Conservation (phyloP, 352 stramenopile species). For the Pelagophyceae sp. region DNA sequence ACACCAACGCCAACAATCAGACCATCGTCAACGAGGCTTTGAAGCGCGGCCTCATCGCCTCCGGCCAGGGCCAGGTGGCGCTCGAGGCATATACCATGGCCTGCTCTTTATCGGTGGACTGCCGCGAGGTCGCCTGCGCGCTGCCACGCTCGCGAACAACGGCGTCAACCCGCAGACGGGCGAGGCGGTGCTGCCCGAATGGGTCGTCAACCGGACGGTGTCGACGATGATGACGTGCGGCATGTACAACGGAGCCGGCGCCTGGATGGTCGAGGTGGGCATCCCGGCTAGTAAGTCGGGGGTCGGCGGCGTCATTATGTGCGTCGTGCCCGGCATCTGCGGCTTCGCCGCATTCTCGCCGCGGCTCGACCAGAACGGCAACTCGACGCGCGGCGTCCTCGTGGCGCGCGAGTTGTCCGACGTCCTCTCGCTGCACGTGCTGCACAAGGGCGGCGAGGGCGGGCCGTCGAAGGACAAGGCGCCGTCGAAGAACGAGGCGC, state of each 20-base stretch:
- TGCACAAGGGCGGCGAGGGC: background rate
- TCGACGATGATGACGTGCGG: slow-evolving; percentile 38
- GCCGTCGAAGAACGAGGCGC: no score
- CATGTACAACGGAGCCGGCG: slow-evolving; percentile 43
- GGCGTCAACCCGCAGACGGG: slow-evolving; percentile 39
- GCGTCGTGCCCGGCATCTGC: slow-evolving; percentile 42
- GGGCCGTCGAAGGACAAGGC: no score
- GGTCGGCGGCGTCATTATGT: slow-evolving; percentile 37
- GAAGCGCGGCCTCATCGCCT: slow-evolving; percentile 30
- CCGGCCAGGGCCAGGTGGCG: slow-evolving; percentile 30
- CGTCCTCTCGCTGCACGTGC: background rate
- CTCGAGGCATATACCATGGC: slow-evolving; percentile 43
- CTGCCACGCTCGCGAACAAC: slow-evolving; percentile 42
- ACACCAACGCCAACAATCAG: slow-evolving; percentile 40
- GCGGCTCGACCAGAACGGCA: slow-evolving; percentile 42
- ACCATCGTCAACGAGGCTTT: slow-evolving; percentile 41
- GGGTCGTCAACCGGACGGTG: slow-evolving; percentile 34
- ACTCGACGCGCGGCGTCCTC: slow-evolving; percentile 36
- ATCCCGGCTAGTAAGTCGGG: slow-evolving; percentile 44
- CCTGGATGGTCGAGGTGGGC: slow-evolving; percentile 37
- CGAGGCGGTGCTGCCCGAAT: slow-evolving; percentile 33
- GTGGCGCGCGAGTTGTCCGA: background rate
- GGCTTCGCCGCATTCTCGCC: slow-evolving; percentile 42
- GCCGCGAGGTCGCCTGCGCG: slow-evolving; percentile 34
- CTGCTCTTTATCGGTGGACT: slow-evolving; percentile 41